Conservation (phyloP, 139 green algal species). For the Chlamydomonas sphaeroides region DNA sequence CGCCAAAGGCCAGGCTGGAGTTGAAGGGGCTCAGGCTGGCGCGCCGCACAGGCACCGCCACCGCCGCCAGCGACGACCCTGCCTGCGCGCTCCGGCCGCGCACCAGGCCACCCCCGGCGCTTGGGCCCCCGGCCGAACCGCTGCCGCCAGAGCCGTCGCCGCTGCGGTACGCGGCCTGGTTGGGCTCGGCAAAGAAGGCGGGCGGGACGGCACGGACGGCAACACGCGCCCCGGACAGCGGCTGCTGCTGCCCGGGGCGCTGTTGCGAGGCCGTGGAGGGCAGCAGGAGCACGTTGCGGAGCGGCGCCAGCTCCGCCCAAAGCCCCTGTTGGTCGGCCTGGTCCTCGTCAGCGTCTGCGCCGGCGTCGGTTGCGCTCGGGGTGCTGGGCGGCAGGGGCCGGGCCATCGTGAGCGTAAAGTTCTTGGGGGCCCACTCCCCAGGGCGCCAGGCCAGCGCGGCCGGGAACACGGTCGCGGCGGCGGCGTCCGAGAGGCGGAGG, state of each 20-base stretch:
- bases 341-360: too few relatives aligned
- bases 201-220: background rate
- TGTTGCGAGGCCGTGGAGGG: background rate
- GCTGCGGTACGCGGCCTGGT: background rate
- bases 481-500: constrained; percentile 12
- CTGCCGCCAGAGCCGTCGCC: background rate
- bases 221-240: background rate
- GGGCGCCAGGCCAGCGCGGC: background rate
- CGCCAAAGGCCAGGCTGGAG: background rate
- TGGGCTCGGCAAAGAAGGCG: background rate
- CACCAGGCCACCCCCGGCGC: background rate
- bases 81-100: background rate
- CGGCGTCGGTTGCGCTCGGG: too few relatives aligned
- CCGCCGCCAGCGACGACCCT: background rate
- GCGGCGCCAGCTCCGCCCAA: background rate
- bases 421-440: background rate
- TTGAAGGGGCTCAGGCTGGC: background rate
- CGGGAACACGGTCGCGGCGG: background rate
- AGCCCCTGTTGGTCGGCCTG: background rate
- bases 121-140: background rate
- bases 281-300: constrained; percentile 10
- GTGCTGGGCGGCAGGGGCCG: background rate
- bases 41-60: constrained; percentile 1
- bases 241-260: background rate
- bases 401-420: background rate